Evolutionary conservation across 1,284 basidiomycete genomes (phyloP), one percentile per base, ranked within the genome.

Genomic region (Austroboletus niveus): DNA sequence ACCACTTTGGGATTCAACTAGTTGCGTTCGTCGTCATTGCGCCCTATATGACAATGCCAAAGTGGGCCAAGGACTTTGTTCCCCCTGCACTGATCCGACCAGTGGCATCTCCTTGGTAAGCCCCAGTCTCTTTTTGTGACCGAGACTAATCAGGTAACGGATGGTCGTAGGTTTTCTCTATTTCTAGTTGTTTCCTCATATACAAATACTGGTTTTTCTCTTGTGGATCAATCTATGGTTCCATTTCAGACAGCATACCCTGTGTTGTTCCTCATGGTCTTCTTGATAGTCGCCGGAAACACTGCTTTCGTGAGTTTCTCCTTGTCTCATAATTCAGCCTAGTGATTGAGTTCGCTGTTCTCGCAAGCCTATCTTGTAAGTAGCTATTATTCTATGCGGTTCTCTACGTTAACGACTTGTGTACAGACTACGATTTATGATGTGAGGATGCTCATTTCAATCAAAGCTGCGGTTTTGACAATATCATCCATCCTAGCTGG

Each of bases 171-270:
- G 94, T 98, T 90, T 64, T 82, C 91, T 1, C 73, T 87, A 17
- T 98, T 93, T 68, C 91, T 97, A 68, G 81, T 87, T 17, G 81
- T 90, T 22, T 96, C 94, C 0, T 81, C 92, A 0, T 97, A 92
- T 65, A 92, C 89, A 42, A 98, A 98, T 62, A 87, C 90, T 1
- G 96, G 96, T 42, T 84, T 81, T 72, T 93, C 91, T 29, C 78
- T 98, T 15, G 84, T 91, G n/a, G 95, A 98, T 70, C 76, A 81
- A 55, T 94, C 91, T 22, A 90, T 98, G 89, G 56, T 94, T 2
- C 89, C 92, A 0, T 94, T 96, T 69, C 89, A 94, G 64, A 77
- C 68, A 29, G 93, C 92, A 17, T 97, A 94, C 68, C 81, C 86
- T 8, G 72, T 87, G 76, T 74, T 78, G 7, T 69, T 93, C 40